A percentile compares a stretch with the other conserved stretches of the same genome.
These are phyloP conservation scores for Tricholoma saponaceum DNA, from an alignment of 768 basidiomycete genomes.

Conservation along the genomic window DNA sequence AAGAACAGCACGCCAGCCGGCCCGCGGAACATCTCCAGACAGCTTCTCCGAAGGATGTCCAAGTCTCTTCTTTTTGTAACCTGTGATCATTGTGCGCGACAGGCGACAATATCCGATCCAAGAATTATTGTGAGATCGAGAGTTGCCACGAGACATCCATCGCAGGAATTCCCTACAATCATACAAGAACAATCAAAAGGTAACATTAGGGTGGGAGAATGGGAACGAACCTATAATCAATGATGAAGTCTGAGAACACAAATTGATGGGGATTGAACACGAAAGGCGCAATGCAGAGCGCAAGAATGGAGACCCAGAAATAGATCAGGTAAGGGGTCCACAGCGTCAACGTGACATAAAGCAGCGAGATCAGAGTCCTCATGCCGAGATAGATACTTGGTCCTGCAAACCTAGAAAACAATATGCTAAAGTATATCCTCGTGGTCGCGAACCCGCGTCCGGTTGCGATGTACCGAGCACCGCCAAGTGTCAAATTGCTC, in stretches of 20 bases:
- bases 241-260: constrained; percentile 92
- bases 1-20: constrained; percentile 86
- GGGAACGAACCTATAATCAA: constrained; percentile 74
- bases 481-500: constrained; percentile 95
- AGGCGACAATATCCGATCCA: constrained; percentile 99
- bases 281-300: constrained; percentile 94
- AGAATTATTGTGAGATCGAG: constrained; percentile 93
- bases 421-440: constrained; percentile 88
- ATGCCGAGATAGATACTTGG: constrained; percentile 98
- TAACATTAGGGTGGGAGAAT: background rate
- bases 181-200: constrained; percentile 4
- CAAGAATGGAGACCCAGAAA: constrained; percentile 95
- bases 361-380: constrained; percentile 85
- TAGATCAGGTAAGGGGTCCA: constrained; percentile 94
- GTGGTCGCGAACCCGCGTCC: constrained; percentile 98
- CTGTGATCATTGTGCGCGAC: constrained; percentile 97
- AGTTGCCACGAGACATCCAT: constrained; percentile 99
- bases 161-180: constrained; percentile 83
- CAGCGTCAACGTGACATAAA: constrained; percentile 89
- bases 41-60: constrained; percentile 97
- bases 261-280: constrained; percentile 99
- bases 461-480: constrained; percentile 97
- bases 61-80: constrained; percentile 98
- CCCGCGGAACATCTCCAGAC: constrained; percentile 91
- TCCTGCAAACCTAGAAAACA: constrained; percentile 98